These are phyloP conservation scores for Dunaliella primolecta DNA, from an alignment of 139 green algal species.

Conservation along the genomic window DNA sequence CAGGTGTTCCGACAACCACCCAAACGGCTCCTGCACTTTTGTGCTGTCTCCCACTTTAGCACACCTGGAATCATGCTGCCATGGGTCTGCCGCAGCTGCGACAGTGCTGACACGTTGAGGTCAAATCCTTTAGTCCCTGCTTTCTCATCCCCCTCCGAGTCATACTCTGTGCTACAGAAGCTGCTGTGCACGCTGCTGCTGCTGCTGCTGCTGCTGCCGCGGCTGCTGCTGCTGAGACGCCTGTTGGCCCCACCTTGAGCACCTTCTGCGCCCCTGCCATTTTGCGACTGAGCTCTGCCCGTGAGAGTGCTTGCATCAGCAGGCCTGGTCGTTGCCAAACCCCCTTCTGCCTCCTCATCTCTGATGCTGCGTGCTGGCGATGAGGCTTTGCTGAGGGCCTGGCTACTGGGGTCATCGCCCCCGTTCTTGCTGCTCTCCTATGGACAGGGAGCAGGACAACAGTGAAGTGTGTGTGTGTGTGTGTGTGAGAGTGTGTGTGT, in stretches of 20 bases:
- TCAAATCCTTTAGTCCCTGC: neutral
- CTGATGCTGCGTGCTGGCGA: neutral
- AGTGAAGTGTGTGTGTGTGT: neutral
- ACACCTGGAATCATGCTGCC: neutral
- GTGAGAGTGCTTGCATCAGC: too few species aligned
- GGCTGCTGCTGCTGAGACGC: neutral
- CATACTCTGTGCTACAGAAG: conserved; percentile 6
- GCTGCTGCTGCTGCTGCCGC: neutral
- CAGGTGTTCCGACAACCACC: too few species aligned
- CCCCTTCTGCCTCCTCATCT: neutral
- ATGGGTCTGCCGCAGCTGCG: neutral
- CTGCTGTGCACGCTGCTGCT: neutral
- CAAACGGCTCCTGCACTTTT: too few species aligned
- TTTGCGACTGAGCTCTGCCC: too few species aligned
- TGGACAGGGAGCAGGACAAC: too few species aligned
- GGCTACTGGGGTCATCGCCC: neutral
- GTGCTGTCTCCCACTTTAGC: too few species aligned
- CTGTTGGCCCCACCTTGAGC: neutral
- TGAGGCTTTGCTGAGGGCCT: neutral
- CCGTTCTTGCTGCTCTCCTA: neutral
- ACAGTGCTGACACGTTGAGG: neutral
- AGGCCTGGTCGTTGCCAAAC: too few species aligned
- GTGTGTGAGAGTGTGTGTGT: neutral
- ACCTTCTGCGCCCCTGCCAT: neutral
- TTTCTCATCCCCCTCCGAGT: neutral